Evolutionary conservation across 306 rosid species (phyloP).

Genomic region (Medicago lupulina): DNA sequence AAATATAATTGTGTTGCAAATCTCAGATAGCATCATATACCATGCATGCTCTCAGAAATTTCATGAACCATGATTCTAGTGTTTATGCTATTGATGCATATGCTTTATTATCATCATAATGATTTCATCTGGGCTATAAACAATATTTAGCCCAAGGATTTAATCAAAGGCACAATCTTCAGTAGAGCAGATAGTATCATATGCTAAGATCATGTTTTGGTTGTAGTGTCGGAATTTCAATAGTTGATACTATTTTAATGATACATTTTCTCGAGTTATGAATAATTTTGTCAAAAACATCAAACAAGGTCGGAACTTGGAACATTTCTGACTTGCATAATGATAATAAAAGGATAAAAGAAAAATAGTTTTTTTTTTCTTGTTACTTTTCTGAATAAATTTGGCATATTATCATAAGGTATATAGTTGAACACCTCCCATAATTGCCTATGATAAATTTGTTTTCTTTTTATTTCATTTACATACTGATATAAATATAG

Average conservation of each 20-base stretch:
- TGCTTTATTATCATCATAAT: constrained; percentile 26
- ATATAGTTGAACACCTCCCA: constrained; percentile 12
- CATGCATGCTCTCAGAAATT: constrained; percentile 4
- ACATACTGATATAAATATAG: constrained; percentile 11
- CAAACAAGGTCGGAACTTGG: too few relatives aligned
- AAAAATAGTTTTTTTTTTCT: too few relatives aligned
- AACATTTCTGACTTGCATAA: neutral
- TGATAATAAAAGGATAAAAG: neutral
- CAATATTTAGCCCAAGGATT: constrained; percentile 11
- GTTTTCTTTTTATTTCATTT: neutral
- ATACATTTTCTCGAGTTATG: too few relatives aligned
- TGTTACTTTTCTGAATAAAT: constrained; percentile 18
- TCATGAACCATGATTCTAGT: neutral
- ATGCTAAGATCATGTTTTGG: constrained; percentile 15
- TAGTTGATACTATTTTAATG: constrained; percentile 7
- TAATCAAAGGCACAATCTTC: constrained; percentile 29
- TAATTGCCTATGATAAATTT: neutral
- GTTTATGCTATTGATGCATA: constrained; percentile 33
- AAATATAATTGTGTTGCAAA: constrained; percentile 11
- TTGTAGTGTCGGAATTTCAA: constrained; percentile 15
- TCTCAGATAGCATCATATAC: constrained; percentile 10
- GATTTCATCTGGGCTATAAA: constrained; percentile 28
- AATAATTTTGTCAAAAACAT: too few relatives aligned
- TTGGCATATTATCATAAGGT: constrained; percentile 6
- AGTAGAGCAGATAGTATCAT: constrained; percentile 1